Conservation (phyloP, 2,329 filamentous ascomycete genomes). For the Simplicillium aogashimaense region DNA sequence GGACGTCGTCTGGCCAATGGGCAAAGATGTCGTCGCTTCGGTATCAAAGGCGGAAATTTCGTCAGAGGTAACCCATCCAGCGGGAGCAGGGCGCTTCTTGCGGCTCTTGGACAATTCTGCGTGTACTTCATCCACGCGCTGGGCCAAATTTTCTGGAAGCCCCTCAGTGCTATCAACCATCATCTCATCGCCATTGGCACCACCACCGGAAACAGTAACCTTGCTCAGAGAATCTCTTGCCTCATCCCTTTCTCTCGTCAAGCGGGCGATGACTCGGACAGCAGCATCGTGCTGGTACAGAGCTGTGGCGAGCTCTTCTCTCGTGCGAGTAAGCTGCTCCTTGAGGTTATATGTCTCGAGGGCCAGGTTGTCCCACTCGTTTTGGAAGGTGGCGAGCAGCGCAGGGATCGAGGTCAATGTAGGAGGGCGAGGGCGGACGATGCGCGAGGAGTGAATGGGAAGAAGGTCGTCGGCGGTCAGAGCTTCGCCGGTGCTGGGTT, state of each 20-base stretch:
- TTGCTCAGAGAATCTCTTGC: slow-evolving; percentile 81
- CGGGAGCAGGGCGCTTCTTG: slow-evolving; percentile 78
- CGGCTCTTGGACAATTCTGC: slow-evolving; percentile 76
- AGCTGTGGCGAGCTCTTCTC: slow-evolving; percentile 87
- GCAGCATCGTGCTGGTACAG: slow-evolving; percentile 97
- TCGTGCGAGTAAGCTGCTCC: slow-evolving; percentile 79
- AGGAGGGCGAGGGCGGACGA: slow-evolving; percentile 81
- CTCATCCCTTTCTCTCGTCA: slow-evolving; percentile 88
- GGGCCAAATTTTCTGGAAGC: slow-evolving; percentile 61
- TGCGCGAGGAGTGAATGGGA: slow-evolving; percentile 71
- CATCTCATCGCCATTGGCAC: slow-evolving; percentile 72
- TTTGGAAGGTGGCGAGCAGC: slow-evolving; percentile 88
- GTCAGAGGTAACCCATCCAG: slow-evolving; percentile 74
- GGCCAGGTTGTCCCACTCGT: slow-evolving; percentile 93
- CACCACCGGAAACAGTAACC: slow-evolving; percentile 57
- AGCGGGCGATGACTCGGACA: slow-evolving; percentile 82
- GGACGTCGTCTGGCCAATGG: slow-evolving; percentile 38
- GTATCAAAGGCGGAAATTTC: slow-evolving; percentile 46
- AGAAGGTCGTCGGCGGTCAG: slow-evolving; percentile 78
- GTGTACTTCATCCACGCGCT: slow-evolving; percentile 71
- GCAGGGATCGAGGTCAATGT: slow-evolving; percentile 94
- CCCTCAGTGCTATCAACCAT: slow-evolving; percentile 70
- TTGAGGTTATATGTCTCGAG: slow-evolving; percentile 86
- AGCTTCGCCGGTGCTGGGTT: slow-evolving; percentile 82
- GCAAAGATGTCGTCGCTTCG: slow-evolving; percentile 32